phyloP scores from a whole-genome alignment of 2,329 filamentous ascomycete species.

The Hypoxylon sp. region DNA sequence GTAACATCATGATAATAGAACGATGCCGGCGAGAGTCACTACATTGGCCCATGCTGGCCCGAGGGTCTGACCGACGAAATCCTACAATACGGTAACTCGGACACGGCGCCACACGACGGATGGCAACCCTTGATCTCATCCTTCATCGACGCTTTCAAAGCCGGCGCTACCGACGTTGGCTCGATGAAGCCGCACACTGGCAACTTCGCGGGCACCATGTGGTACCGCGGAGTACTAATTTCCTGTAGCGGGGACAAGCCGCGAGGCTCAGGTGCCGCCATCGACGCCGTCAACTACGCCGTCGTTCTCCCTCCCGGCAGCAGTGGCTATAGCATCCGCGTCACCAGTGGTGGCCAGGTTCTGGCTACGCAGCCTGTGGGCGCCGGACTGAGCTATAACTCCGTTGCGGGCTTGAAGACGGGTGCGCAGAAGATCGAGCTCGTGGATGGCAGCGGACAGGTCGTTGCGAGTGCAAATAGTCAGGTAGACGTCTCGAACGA shows the following conservation, averaged over 20 bases:
- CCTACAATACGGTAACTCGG: constrained; percentile 51
- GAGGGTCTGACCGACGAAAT: constrained; percentile 50
- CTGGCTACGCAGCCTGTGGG: constrained; percentile 40
- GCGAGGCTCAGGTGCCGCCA: constrained; percentile 44
- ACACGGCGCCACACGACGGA: constrained; percentile 49
- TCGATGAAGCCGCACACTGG: constrained; percentile 44
- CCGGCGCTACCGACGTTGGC: constrained; percentile 37
- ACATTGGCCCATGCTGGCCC: constrained; percentile 53
- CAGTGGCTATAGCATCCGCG: constrained; percentile 38
- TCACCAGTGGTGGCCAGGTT: constrained; percentile 48
- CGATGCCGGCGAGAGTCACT: constrained; percentile 55
- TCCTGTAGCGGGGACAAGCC: constrained; percentile 43
- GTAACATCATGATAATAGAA: constrained; percentile 45
- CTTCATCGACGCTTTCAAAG: constrained; percentile 55
- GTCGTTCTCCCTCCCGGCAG: constrained; percentile 44
- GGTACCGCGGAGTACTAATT: constrained; percentile 50
- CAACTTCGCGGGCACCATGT: constrained; percentile 51
- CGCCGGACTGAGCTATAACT: constrained; percentile 48
- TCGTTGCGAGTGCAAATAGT: constrained; percentile 43
- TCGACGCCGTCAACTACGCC: constrained; percentile 51
- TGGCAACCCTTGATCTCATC: constrained; percentile 55
- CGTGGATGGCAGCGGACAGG: constrained; percentile 41
- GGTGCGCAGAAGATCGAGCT: constrained; percentile 51
- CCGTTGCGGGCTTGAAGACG: constrained; percentile 42
- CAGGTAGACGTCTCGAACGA: constrained; percentile 46